These are phyloP conservation scores for Amanita rubescens DNA, from an alignment of 768 basidiomycete species.

Conservation along the genomic window DNA sequence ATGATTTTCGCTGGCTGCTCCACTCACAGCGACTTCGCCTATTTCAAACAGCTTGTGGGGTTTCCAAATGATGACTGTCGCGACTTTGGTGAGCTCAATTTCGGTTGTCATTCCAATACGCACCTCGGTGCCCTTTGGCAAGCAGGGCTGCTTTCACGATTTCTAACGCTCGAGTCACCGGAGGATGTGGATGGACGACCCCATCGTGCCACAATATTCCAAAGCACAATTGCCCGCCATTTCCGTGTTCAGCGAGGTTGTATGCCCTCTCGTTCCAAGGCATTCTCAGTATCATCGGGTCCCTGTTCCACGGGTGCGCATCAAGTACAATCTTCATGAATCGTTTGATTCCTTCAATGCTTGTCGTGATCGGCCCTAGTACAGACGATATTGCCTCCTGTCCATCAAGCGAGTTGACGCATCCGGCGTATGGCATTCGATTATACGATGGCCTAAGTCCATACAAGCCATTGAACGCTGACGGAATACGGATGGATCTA, in stretches of 20 bases:
- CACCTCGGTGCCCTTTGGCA: slow-evolving; percentile 63
- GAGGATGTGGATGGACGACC: slow-evolving; percentile 29
- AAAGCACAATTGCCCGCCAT: slow-evolving; percentile 7
- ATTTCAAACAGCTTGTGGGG: slow-evolving; percentile 48
- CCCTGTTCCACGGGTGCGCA: slow-evolving; percentile 56
- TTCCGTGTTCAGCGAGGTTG: slow-evolving; percentile 47
- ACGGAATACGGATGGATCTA: slow-evolving; percentile 68
- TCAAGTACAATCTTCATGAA: slow-evolving; percentile 62
- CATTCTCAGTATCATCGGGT: slow-evolving; percentile 51
- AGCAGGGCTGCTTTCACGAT: slow-evolving; percentile 47
- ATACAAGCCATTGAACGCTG: slow-evolving; percentile 62
- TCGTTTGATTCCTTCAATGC: slow-evolving; percentile 50
- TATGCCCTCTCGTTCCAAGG: slow-evolving; percentile 58
- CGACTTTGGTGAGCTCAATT: neutral
- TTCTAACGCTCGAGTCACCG: slow-evolving; percentile 53
- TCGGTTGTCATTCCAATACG: neutral
- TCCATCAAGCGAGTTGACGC: slow-evolving; percentile 58
- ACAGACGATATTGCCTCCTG: slow-evolving; percentile 67
- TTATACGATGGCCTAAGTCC: slow-evolving; percentile 63
- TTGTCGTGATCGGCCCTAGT: slow-evolving; percentile 61
- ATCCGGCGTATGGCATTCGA: slow-evolving; percentile 65
- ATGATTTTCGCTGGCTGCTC: neutral
- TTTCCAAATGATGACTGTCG: slow-evolving; percentile 62
- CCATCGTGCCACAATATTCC: slow-evolving; percentile 7
- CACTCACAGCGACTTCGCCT: slow-evolving; percentile 30